These are phyloP conservation scores for Phaeophleospora eucalypticola DNA, from an alignment of 2,329 filamentous ascomycete genomes.

Conservation along the genomic window DNA sequence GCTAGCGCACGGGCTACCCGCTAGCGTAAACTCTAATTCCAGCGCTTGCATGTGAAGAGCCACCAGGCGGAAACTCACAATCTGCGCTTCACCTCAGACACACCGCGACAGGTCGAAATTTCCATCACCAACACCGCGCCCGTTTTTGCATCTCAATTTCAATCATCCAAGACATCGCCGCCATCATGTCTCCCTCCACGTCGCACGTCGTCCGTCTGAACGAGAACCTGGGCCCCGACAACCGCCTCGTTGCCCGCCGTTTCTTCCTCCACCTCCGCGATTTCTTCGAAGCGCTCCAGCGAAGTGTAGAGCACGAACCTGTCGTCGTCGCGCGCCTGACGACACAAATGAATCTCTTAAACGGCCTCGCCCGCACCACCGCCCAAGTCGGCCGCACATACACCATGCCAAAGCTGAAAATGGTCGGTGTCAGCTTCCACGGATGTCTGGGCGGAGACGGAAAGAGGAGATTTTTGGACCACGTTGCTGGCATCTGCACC, in stretches of 20 bases:
- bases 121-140: no score
- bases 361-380: background rate
- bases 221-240: background rate
- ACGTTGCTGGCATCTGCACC: background rate
- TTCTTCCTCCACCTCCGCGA: background rate
- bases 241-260: background rate
- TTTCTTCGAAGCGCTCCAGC: background rate
- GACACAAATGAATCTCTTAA: background rate
- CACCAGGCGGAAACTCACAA: background rate
- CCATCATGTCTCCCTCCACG: background rate
- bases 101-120: background rate
- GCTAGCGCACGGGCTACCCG: background rate
- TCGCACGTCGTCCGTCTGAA: background rate
- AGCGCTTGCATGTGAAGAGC: background rate
- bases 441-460: background rate
- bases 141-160: background rate
- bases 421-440: background rate
- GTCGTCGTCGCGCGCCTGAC: background rate
- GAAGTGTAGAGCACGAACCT: background rate
- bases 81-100: background rate
- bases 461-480: background rate
- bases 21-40: background rate
- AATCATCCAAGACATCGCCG: no score
- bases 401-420: background rate
- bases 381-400: background rate